Conservation (phyloP, 208 protist species). For the Acanthamoeba lenticulata region DNA sequence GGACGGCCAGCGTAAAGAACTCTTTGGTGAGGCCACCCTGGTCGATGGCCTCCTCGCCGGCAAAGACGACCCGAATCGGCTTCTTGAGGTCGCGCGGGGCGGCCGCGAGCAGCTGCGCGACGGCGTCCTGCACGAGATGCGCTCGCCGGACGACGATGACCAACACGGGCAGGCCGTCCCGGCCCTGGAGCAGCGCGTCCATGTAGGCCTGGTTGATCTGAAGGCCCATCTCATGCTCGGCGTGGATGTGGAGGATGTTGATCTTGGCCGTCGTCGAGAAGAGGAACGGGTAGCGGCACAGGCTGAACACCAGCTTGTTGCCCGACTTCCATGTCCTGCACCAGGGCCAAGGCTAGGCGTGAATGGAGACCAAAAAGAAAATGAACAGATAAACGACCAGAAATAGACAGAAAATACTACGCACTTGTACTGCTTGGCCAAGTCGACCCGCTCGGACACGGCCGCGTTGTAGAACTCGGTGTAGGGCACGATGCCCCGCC, state of each 20-base stretch:
- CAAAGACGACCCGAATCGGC: conserved; percentile 21
- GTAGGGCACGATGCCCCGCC: conserved; percentile 24
- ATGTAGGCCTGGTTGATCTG: conserved; percentile 6
- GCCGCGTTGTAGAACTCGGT: conserved; percentile 38
- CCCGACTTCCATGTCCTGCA: conserved; percentile 15
- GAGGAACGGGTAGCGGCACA: conserved; percentile 50
- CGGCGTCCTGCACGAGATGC: conserved; percentile 32
- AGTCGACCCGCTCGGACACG: not conserved
- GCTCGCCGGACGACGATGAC: not conserved
- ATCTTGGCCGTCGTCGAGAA: conserved; percentile 21
- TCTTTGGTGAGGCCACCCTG: conserved; percentile 96
- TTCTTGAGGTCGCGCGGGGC: conserved; percentile 53
- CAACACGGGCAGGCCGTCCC: not conserved
- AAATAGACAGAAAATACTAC: no score
- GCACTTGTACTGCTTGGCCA: conserved; percentile 2
- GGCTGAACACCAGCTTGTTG: conserved; percentile 17
- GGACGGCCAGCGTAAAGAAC: conserved; percentile 90
- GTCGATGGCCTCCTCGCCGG: conserved; percentile 82
- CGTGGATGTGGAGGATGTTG: conserved; percentile 49
- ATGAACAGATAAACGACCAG: no score
- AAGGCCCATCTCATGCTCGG: not conserved
- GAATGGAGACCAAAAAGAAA: no score
- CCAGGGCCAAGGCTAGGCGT: no score
- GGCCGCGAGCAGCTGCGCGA: not conserved
- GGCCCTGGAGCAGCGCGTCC: not conserved